Percentiles rank a stretch among this genome's conserved stretches.
Conservation (phyloP, 139 green algal genomes). For the Picochlorum sp. region DNA sequence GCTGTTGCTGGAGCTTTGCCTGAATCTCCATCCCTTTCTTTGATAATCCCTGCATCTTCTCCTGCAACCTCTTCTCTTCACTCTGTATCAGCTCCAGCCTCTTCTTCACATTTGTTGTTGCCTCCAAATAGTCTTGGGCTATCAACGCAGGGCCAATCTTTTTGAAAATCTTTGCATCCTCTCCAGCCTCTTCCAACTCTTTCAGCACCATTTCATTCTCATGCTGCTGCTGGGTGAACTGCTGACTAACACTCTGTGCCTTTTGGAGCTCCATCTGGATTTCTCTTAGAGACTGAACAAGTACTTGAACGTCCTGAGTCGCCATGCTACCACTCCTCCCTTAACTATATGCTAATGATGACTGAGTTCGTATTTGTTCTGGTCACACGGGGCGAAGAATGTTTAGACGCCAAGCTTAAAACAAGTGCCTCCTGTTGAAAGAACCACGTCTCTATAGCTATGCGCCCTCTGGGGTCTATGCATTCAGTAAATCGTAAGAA, state of each 20-base stretch:
- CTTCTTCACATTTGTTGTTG: slow-evolving; percentile 78
- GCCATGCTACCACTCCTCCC: too few species aligned
- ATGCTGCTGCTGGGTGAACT: slow-evolving; percentile 51
- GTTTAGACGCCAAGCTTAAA: too few species aligned
- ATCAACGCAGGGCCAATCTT: slow-evolving; percentile 79
- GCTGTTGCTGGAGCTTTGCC: background rate
- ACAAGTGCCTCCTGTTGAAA: too few species aligned
- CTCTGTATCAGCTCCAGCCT: slow-evolving; percentile 75
- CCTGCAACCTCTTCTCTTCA: slow-evolving; percentile 33
- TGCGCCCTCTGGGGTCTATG: too few species aligned
- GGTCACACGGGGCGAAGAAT: too few species aligned
- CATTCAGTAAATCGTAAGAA: too few species aligned
- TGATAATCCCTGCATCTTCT: slow-evolving; percentile 26
- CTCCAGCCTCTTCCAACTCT: slow-evolving; percentile 68
- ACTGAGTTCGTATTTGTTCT: too few species aligned
- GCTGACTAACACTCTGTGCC: slow-evolving; percentile 27
- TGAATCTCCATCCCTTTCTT: slow-evolving; percentile 20
- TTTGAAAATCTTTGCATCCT: slow-evolving; percentile 80
- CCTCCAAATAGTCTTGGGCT: slow-evolving; percentile 77
- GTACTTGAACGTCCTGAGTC: too few species aligned
- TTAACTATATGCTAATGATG: too few species aligned
- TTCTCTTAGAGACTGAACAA: too few species aligned
- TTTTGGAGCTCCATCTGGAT: slow-evolving; percentile 40
- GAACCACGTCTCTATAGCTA: too few species aligned
- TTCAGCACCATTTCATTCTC: slow-evolving; percentile 68